These are phyloP conservation scores for Suhomyces sp. DNA, from an alignment of 805 yeast species.

Conservation along the genomic window DNA sequence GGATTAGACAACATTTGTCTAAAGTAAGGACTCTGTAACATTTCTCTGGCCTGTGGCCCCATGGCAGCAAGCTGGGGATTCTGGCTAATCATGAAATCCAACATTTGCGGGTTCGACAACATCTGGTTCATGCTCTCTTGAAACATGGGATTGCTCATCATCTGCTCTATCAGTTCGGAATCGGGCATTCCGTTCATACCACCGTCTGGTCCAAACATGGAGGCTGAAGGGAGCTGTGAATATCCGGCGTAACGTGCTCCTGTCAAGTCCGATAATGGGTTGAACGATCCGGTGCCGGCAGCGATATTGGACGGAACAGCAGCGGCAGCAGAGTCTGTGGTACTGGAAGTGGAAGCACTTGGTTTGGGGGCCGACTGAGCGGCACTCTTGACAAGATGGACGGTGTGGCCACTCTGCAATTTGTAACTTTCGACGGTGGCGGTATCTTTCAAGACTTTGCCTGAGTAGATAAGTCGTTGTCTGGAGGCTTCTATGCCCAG, in stretches of 20 bases:
- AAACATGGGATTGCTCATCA: slow-evolving; percentile 79
- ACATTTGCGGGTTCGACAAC: slow-evolving; percentile 84
- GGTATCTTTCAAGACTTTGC: slow-evolving; percentile 84
- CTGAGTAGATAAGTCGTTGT: slow-evolving; percentile 90
- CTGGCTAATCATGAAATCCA: slow-evolving; percentile 75
- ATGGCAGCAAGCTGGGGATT: slow-evolving; percentile 79
- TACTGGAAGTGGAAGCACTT: slow-evolving; percentile 17
- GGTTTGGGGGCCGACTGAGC: slow-evolving; percentile 31
- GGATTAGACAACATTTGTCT: slow-evolving; percentile 75
- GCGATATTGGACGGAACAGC: slow-evolving; percentile 74
- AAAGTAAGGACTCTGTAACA: slow-evolving; percentile 80
- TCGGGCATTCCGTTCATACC: slow-evolving; percentile 65
- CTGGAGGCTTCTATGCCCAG: slow-evolving; percentile 70
- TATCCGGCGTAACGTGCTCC: slow-evolving; percentile 96
- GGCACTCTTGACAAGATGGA: slow-evolving; percentile 87
- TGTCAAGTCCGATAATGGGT: slow-evolving; percentile 88
- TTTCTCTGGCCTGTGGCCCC: slow-evolving; percentile 87
- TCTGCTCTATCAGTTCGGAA: slow-evolving; percentile 67
- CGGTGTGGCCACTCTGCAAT: slow-evolving; percentile 79
- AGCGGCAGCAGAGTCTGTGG: slow-evolving; percentile 14
- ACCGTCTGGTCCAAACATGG: slow-evolving; percentile 92
- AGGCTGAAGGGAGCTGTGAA: slow-evolving; percentile 80
- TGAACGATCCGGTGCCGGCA: slow-evolving; percentile 84
- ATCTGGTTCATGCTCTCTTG: slow-evolving; percentile 80
- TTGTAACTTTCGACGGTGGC: slow-evolving; percentile 75